A percentile compares a stretch with the other conserved stretches of the same genome.
Conservation (phyloP, 768 basidiomycete species). For the Termitomyces sp. region DNA sequence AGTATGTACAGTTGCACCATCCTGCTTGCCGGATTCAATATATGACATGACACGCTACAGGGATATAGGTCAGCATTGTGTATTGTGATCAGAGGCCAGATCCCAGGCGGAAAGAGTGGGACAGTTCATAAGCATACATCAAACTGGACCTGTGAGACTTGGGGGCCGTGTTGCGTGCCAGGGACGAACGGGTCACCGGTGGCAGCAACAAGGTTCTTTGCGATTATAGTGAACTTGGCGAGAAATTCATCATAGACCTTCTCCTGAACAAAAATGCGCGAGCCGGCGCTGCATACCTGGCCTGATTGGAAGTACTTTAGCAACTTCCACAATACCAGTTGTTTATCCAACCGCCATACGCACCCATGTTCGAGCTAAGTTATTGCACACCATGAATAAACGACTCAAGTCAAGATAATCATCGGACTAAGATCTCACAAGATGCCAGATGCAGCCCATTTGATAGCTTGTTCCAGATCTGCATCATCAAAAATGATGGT, state of each 20-base stretch:
- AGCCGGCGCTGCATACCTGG: conserved; percentile 77
- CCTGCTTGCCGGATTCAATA: conserved; percentile 22
- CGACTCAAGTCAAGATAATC: too few relatives aligned
- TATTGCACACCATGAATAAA: neutral
- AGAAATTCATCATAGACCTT: conserved; percentile 78
- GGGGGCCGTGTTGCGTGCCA: conserved; percentile 61
- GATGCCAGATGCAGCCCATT: conserved; percentile 70
- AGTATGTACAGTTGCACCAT: conserved; percentile 55
- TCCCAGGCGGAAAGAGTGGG: too few relatives aligned
- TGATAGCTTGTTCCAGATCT: conserved; percentile 66
- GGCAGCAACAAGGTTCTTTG: conserved; percentile 35
- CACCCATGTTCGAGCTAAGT: conserved; percentile 31
- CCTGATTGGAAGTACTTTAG: neutral
- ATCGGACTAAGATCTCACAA: conserved; percentile 42
- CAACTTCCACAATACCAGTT: too few relatives aligned
- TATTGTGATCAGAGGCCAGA: too few relatives aligned
- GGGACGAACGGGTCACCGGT: conserved; percentile 60
- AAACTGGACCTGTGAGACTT: conserved; percentile 44
- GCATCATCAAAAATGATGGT: conserved; percentile 71
- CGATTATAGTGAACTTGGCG: conserved; percentile 42
- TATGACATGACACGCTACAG: conserved; percentile 51
- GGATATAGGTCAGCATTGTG: too few relatives aligned
- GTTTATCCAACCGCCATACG: too few relatives aligned
- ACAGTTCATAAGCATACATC: too few relatives aligned
- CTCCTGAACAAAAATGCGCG: conserved; percentile 79